Evolutionary conservation across 371 early-diverging fungal genomes (phyloP), one percentile per base, ranked within the genome.

Genomic region (Actinomortierella ambigua): DNA sequence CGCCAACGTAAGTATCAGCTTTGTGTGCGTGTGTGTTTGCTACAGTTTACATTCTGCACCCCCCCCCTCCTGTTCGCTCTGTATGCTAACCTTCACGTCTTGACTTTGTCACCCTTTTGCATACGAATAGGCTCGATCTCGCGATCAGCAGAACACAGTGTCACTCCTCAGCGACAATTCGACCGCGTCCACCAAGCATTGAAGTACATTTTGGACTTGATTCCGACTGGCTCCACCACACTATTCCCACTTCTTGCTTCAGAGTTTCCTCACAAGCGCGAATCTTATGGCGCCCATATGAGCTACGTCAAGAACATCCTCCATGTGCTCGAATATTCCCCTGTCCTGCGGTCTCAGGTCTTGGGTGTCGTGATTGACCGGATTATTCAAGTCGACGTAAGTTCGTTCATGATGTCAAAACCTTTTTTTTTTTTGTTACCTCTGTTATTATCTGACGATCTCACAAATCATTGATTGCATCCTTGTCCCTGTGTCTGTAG

Each of bases 381-480:
- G 23, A 83, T 93, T 50, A 82, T 96, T 24, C 90, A 93, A 61
- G 86, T 98, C 29, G 98, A 98, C 76, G 97, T 89, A 82, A 71
- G 83, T 60, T 17, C 18, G 5, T 20, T 15, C 14, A 41, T 8
- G 34, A 20, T 3, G 15, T 50, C 22, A 8, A 14, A 11, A 5
- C 11, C 26, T 53, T 55, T 42, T 29, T 43, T 27, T 41, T 42
- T 20, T 54, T 43, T 14, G 34, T 6, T 4, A 42, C 44, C 48
- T 53, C 58, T 29, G 2, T 23, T 50, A 39, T 68, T 46, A 8
- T 13, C 40, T 34, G n/a, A n/a, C 20, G 29, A 49, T 18, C 27
- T 9, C 0, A 47, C 2, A 48, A 28, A 7, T 22, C 11, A 20
- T 7, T 39, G 43, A 6, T 43, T 40, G 42, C 2, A 2, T 43